phyloP scores from a whole-genome alignment of 2,329 filamentous ascomycete species.

The Alternaria burnsii region DNA sequence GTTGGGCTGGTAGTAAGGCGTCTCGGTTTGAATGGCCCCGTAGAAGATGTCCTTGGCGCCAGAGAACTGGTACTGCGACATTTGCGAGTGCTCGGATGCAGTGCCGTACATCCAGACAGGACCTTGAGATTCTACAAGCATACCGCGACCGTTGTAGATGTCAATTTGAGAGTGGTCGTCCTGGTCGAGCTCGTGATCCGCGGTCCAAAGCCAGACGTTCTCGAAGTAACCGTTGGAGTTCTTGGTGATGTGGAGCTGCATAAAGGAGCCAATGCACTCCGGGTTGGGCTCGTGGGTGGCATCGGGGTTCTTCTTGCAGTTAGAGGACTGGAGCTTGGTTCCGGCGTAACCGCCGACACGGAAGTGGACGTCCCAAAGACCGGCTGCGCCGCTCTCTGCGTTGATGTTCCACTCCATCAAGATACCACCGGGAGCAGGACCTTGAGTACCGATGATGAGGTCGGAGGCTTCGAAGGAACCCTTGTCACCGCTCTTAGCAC shows the following conservation, averaged over 20 bases:
- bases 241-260: slow-evolving; percentile 66
- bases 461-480: slow-evolving; percentile 89
- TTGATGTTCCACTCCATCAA: slow-evolving; percentile 91
- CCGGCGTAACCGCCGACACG: slow-evolving; percentile 88
- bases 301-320: slow-evolving; percentile 78
- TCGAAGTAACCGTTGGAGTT: slow-evolving; percentile 77
- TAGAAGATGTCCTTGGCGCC: slow-evolving; percentile 69
- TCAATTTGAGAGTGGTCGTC: slow-evolving; percentile 76
- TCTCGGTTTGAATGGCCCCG: slow-evolving; percentile 73
- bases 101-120: slow-evolving; percentile 79
- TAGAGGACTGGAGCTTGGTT: slow-evolving; percentile 80
- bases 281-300: slow-evolving; percentile 67
- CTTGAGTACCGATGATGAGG: slow-evolving; percentile 83
- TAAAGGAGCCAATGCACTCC: slow-evolving; percentile 77
- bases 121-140: slow-evolving; percentile 79
- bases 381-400: slow-evolving; percentile 71
- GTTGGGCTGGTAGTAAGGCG: slow-evolving; percentile 75
- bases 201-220: slow-evolving; percentile 90
- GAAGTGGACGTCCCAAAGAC: slow-evolving; percentile 96
- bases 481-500: slow-evolving; percentile 72
- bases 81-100: slow-evolving; percentile 69
- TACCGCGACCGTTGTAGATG: slow-evolving; percentile 86
- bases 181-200: slow-evolving; percentile 87
- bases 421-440: slow-evolving; percentile 85
- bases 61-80: slow-evolving; percentile 76